phyloP scores from a whole-genome alignment of 1,284 basidiomycete species.

The Anthracocystis setariae region DNA sequence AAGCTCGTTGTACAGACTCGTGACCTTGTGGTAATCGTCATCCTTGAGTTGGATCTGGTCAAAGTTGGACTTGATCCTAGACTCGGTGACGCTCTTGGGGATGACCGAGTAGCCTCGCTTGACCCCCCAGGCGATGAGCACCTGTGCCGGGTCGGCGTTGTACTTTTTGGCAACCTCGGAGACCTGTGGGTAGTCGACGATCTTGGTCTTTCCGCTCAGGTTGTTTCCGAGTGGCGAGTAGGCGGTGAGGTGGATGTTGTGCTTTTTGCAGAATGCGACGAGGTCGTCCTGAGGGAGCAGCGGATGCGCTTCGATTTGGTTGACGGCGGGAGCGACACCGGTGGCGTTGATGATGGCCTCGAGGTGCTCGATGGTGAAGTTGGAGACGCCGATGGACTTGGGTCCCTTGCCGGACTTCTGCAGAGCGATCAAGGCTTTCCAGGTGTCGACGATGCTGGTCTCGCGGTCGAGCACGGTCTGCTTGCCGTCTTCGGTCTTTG shows the following conservation, averaged over 20 bases:
- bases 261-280: slow-evolving; percentile 51
- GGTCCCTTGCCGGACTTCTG: slow-evolving; percentile 63
- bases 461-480: slow-evolving; percentile 73
- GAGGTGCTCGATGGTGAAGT: slow-evolving; percentile 78
- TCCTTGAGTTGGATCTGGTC: slow-evolving; percentile 62
- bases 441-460: slow-evolving; percentile 78
- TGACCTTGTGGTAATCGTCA: slow-evolving; percentile 65
- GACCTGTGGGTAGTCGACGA: slow-evolving; percentile 66
- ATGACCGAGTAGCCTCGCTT: slow-evolving; percentile 68
- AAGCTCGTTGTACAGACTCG: slow-evolving; percentile 48
- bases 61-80: slow-evolving; percentile 68
- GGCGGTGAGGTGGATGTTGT: slow-evolving; percentile 68
- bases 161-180: slow-evolving; percentile 66
- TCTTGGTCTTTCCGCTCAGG: slow-evolving; percentile 50
- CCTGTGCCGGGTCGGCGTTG: slow-evolving; percentile 65
- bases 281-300: slow-evolving; percentile 65
- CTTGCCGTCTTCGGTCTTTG: slow-evolving; percentile 70
- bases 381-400: slow-evolving; percentile 75
- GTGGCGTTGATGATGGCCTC: slow-evolving; percentile 79
- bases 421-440: slow-evolving; percentile 80
- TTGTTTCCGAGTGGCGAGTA: slow-evolving; percentile 69
- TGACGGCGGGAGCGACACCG: slow-evolving; percentile 79
- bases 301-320: slow-evolving; percentile 88
- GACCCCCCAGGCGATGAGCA: slow-evolving; percentile 69
- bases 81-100: slow-evolving; percentile 68